These are phyloP conservation scores for Lasiodiplodia sp. DNA, from an alignment of 2,329 filamentous ascomycete species.

Conservation along the genomic window DNA sequence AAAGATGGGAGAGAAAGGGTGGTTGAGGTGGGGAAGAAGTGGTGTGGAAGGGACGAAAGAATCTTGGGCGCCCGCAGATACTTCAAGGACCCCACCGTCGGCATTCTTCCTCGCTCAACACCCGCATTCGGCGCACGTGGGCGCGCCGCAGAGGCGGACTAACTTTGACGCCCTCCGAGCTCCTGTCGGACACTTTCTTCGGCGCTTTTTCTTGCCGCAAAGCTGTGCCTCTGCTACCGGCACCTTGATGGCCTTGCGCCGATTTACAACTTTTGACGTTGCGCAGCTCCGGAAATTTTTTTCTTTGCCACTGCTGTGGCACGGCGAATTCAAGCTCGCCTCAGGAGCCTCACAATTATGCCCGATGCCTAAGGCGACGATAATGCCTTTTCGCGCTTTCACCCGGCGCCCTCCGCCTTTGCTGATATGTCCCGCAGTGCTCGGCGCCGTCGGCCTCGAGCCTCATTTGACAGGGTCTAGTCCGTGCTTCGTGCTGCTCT, in stretches of 20 bases:
- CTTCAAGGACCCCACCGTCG: constrained; percentile 28
- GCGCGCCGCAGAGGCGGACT: neutral
- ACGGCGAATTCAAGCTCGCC: neutral
- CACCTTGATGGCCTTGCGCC: constrained; percentile 7
- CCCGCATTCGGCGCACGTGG: constrained; percentile 23
- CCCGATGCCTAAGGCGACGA: neutral
- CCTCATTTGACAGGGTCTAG: neutral
- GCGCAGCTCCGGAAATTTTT: neutral
- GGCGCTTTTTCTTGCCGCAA: neutral
- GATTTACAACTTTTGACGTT: neutral
- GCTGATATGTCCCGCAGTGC: neutral
- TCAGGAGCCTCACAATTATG: neutral
- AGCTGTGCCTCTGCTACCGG: neutral
- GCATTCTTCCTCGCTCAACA: constrained; percentile 12
- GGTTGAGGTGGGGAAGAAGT: constrained; percentile 17
- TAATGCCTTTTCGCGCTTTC: neutral
- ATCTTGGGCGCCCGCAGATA: constrained; percentile 27
- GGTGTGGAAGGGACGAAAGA: constrained; percentile 25
- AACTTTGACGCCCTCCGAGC: constrained; percentile 8
- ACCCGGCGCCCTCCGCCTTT: constrained; percentile 5
- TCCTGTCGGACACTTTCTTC: constrained; percentile 10
- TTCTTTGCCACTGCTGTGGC: neutral
- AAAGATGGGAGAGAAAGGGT: constrained; percentile 1
- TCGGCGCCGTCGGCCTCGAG: constrained; percentile 15
- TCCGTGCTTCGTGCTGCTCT: neutral